Base-by-base conservation (phyloP, 495 filamentous ascomycete genomes). In the Pyronema omphalodes region DNA sequence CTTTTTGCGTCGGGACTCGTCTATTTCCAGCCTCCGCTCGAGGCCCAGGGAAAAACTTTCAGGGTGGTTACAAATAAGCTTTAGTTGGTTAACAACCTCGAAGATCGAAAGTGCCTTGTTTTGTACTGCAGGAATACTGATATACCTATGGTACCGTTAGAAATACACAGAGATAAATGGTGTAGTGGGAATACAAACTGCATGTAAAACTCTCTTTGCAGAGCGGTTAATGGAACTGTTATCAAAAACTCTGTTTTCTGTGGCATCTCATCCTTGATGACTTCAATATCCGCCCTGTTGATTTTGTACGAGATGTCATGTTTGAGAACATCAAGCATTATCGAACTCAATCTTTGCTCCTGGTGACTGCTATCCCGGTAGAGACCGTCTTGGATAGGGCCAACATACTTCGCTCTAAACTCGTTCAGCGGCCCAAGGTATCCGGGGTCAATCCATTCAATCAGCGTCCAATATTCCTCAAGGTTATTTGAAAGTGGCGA, bases 401-500 rank as follows among this genome's bases (percentile, higher is more conserved):
- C 74, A 3, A 77, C 71, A 58, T 83, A 96, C 23, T 78, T 72
- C 0, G 70, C 63, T 39, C 69, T 71, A 65, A 96, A 96, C 60
- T 86, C 78, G 0, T 54, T 54, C 3, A 68, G 59, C 6, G 74
- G 71, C 23, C 23, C 86, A 4, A 95, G 71, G 58, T 84, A 94
- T 29, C 74, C 76, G 2, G 86, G 83, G 3, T 84, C 77, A 36
- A 91, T 79, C 88, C 88, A 96, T 51, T 89, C 78, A 48, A 96
- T 81, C 77, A 94, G 83, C 7, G 80, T 66, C 60, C 80, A 86
- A 60, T 93, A 93, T 56, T 96, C 88, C 40, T 71, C 65, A 1
- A 94, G 74, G 37, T 83, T 82, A 60, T 93, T 96, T 0, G 82
- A 78, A 14, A 96, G 65, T 7, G 88, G 88, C 0, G 88, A 88